Base-by-base conservation (phyloP, 2,329 filamentous ascomycete genomes). In the Cercospora sojina region DNA sequence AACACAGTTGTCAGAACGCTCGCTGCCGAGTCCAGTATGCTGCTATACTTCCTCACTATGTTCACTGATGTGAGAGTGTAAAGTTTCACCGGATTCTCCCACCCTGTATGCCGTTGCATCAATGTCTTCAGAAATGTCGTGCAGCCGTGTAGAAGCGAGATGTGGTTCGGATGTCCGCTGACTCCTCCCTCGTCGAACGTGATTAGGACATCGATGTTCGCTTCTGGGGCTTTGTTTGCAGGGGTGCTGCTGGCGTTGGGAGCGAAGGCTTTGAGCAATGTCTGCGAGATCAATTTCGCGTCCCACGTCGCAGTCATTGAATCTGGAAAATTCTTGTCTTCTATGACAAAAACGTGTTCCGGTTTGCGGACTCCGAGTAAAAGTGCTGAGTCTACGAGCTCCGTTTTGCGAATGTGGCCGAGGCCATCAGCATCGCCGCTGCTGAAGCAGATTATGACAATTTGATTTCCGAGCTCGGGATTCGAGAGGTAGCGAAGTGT, bases 361-460 rank as follows among this genome's bases (percentile, higher is more conserved):
- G 90, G 86, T 67, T 84, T 83, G 58, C 88, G 84, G 59, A 97
- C 79, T 1, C 95, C 95, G 18, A 99, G 85, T 58, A 87, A 81
- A 73, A 91, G 79, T 5, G 89, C 93, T 75, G 91, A 95, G 78
- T 92, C 89, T 69, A 91, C 84, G 51, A 99, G 85, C 80, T 99
- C 95, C 74, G 88, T 87, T 79, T 91, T 91, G 69, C 95, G 87
- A 61, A 89, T 91, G 71, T 91, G 87, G 65, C 95, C 95, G 32
- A 98, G 84, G 0, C 93, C 93, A 72, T 93, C 93, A 59, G 93
- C 93, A 77, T 98, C 85, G 89, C 91, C 93, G 71, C 89, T 94
- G 80, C 91, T 96, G 70, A 99, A 82, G 80, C 95, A 99, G 64
- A 98, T 81, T 69, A 99, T 96, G 81, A 96, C 95, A 76, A 99